Conservation (phyloP, 2,329 filamentous ascomycete species). For the Waltergamsia citrina region DNA sequence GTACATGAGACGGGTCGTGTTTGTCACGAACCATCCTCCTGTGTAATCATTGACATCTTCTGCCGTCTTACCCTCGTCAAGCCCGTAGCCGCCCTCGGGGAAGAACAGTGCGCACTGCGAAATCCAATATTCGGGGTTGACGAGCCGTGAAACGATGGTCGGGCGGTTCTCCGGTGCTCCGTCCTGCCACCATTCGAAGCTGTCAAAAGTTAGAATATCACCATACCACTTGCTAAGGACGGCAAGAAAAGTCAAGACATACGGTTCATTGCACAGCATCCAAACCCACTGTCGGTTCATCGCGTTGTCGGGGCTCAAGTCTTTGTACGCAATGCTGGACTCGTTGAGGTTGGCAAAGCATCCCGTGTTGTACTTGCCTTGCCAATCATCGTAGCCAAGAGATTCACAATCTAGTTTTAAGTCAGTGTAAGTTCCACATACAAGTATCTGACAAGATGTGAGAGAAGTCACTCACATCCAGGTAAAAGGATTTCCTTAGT, state of each 20-base stretch:
- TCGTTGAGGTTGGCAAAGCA: slow-evolving; percentile 46
- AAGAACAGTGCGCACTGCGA: slow-evolving; percentile 47
- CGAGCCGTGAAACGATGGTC: slow-evolving; percentile 41
- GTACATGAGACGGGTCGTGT: slow-evolving; percentile 45
- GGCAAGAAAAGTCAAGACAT: slow-evolving; percentile 16
- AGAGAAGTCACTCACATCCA: slow-evolving; percentile 27
- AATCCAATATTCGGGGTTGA: slow-evolving; percentile 41
- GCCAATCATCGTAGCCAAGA: slow-evolving; percentile 36
- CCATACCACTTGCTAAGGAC: background rate
- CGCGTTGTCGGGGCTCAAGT: slow-evolving; percentile 33
- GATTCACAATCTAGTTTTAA: slow-evolving; percentile 26
- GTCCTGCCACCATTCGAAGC: slow-evolving; percentile 16
- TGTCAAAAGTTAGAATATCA: slow-evolving; percentile 2
- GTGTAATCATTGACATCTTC: slow-evolving; percentile 41
- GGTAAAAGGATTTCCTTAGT: slow-evolving; percentile 34
- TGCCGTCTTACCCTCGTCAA: slow-evolving; percentile 32
- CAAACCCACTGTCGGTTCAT: slow-evolving; percentile 47
- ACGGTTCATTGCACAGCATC: slow-evolving; percentile 54
- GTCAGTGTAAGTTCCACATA: slow-evolving; percentile 2
- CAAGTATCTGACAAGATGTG: too few relatives aligned
- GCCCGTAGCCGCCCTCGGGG: slow-evolving; percentile 39
- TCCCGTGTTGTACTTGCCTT: slow-evolving; percentile 25
- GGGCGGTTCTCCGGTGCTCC: slow-evolving; percentile 33
- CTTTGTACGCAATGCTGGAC: slow-evolving; percentile 37
- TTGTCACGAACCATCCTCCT: slow-evolving; percentile 41